Evolutionary conservation across 371 early-diverging fungal genomes (phyloP), one percentile per base, ranked within the genome.

Genomic region (Mortierella sp.): DNA sequence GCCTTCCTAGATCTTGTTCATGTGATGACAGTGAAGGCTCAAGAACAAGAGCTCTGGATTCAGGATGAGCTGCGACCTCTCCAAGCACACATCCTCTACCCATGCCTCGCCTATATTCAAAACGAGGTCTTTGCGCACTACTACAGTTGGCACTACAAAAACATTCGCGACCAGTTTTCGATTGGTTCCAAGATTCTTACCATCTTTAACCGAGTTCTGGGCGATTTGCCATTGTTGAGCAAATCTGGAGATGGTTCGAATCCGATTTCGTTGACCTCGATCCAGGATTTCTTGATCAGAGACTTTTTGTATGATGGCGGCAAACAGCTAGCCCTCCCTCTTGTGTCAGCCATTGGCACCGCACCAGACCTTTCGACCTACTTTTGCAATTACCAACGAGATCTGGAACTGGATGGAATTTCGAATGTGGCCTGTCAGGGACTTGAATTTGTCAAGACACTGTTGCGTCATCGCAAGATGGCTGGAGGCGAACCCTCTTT

Each of bases 251-350:
- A 63, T 29, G 57, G 67, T 1, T 18, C 43, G 21, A 65, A 64
- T 15, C 47, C 66, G 25, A 56, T 73, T 37, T 56, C 70, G 15
- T 62, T 72, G 56, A 64, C 23, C 37, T 72, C 69, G 4, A 50
- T 79, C 19, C 80, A 79, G 53, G 67, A 79, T 0, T 79, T 64
- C 26, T 29, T 79, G 29, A 26, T 62, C 58, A 79, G 63, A 37
- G 73, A 70, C 80, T 79, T 73, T 73, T 70, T 79, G 23, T 66
- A 68, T 59, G 80, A 79, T n/a, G 80, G 80, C 11, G 80, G 80
- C 48, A 72, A 73, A 15, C 80, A 73, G 28, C 67, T 79, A 3
- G 60, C 73, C 16, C 46, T 72, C 14, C 80, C 80, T 0, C 58
- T 79, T 21, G 61, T 73, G 0, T 79, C 80, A 25, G 63, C 73